phyloP scores from a whole-genome alignment of 331 rosid genomes.

The Saraca asoca region DNA sequence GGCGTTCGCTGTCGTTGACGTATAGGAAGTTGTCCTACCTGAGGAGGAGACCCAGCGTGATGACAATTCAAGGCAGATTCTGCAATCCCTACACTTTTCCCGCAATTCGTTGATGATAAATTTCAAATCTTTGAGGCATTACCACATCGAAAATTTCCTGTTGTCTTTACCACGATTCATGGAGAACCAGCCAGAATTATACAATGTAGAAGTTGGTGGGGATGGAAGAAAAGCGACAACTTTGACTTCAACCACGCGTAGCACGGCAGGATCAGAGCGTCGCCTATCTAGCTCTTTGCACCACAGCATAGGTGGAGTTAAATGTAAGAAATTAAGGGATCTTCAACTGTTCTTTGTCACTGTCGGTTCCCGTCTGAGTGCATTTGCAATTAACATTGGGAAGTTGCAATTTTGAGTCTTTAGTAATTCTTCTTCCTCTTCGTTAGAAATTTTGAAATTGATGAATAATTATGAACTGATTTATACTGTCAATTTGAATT shows the following conservation, averaged over 20 bases:
- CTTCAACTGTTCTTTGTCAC: constrained; percentile 4
- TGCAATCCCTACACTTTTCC: not conserved
- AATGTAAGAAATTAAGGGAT: too few species aligned
- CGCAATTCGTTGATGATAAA: not conserved
- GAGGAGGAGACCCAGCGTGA: not conserved
- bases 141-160: not conserved
- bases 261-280: too few species aligned
- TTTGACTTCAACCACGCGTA: too few species aligned
- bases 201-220: too few species aligned
- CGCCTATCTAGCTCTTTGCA: too few species aligned
- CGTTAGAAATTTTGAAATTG: not conserved
- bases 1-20: too few species aligned
- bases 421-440: not conserved
- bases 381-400: constrained; percentile 25
- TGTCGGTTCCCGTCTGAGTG: not conserved
- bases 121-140: not conserved
- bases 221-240: too few species aligned
- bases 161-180: constrained; percentile 4
- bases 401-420: not conserved
- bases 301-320: too few species aligned
- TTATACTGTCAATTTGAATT: not conserved
- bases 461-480: not conserved
- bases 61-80: not conserved
- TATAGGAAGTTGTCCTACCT: too few species aligned
- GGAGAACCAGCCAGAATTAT: too few species aligned